Evolutionary conservation across 805 yeast genomes (phyloP).

Genomic region (Yarrowia porcina): DNA sequence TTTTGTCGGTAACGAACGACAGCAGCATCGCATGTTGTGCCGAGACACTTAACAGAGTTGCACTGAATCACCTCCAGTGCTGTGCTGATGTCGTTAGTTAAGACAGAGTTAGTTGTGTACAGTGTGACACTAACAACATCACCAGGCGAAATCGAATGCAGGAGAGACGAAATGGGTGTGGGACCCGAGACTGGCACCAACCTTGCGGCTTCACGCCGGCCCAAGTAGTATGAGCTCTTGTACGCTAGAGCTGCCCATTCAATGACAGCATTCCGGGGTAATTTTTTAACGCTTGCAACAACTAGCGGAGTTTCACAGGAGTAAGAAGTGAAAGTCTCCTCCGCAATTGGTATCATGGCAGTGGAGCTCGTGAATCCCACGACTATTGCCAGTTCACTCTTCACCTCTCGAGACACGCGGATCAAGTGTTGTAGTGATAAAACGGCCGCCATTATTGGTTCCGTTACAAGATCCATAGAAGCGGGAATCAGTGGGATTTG

Average conservation of each 20-base stretch:
- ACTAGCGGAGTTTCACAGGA: not conserved
- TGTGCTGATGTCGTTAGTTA: not conserved
- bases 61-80: not conserved
- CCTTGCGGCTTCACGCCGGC: not conserved
- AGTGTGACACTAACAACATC: not conserved
- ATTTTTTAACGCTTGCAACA: not conserved
- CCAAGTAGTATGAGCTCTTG: not conserved
- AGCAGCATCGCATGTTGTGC: not conserved
- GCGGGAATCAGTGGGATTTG: conserved; percentile 84
- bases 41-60: not conserved
- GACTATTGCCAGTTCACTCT: not conserved
- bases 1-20: not conserved
- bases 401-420: conserved; percentile 2
- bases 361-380: not conserved
- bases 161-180: not conserved
- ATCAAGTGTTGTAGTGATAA: not conserved
- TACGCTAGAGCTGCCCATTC: conserved; percentile 18
- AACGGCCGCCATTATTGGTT: conserved; percentile 26
- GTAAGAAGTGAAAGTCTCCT: not conserved
- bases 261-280: not conserved
- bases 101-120: not conserved
- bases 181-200: not conserved
- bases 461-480: conserved; percentile 51
- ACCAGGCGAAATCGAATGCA: not conserved
- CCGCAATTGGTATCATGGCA: not conserved